Conservation (phyloP, 495 filamentous ascomycete species). For the Tuber borchii region DNA sequence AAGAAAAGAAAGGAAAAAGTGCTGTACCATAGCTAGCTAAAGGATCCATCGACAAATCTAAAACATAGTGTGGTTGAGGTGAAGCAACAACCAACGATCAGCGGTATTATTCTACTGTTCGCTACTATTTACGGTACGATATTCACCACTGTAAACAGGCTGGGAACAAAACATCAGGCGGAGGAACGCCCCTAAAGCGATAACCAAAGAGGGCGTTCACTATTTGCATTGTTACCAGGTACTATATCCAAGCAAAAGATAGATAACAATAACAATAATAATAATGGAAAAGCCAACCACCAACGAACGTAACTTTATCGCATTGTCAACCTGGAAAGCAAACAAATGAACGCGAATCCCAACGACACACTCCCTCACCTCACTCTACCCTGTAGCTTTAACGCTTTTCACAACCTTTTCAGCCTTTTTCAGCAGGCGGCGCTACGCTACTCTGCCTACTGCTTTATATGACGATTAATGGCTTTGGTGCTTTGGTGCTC, state of each 20-base stretch:
- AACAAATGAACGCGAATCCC: neutral
- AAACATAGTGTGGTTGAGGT: conserved; percentile 14
- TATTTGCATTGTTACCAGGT: too few relatives aligned
- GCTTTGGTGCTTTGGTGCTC: neutral
- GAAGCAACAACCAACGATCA: conserved; percentile 18
- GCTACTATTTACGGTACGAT: neutral
- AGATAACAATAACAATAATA: too few relatives aligned
- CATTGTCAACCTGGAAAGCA: neutral
- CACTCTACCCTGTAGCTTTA: too few relatives aligned
- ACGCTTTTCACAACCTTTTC: neutral
- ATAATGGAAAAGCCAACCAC: too few relatives aligned
- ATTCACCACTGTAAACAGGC: neutral
- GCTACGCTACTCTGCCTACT: too few relatives aligned
- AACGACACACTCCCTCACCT: neutral
- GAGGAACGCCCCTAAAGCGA: too few relatives aligned
- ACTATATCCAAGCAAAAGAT: too few relatives aligned
- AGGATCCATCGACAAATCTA: neutral
- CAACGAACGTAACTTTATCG: too few relatives aligned
- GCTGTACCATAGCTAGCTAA: neutral
- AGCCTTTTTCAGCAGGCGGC: neutral
- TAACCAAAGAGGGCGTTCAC: too few relatives aligned
- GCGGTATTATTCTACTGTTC: neutral
- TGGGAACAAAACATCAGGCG: neutral
- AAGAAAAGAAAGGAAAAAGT: neutral
- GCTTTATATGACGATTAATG: neutral